A percentile compares a stretch with the other conserved stretches of the same genome.
These are phyloP conservation scores for Hortiboletus flavorubellus DNA, from an alignment of 768 basidiomycete genomes.

Conservation along the genomic window DNA sequence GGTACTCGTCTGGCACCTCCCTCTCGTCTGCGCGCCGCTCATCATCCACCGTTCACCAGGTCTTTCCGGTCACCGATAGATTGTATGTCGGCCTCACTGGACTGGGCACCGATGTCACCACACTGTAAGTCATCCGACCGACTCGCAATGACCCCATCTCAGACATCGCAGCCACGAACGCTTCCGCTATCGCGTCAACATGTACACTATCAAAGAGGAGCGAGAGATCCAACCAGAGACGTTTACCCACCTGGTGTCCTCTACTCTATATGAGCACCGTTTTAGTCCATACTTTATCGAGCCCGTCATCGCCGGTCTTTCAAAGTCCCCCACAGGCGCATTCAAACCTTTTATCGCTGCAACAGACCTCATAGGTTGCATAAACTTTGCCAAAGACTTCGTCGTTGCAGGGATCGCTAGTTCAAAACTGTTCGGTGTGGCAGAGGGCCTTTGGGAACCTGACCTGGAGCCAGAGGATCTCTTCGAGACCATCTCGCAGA, in stretches of 20 bases:
- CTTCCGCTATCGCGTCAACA: constrained; percentile 92
- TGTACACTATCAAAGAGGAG: constrained; percentile 99
- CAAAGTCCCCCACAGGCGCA: constrained; percentile 64
- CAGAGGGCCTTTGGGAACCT: constrained; percentile 98
- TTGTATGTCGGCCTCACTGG: constrained; percentile 91
- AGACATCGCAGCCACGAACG: constrained; percentile 65
- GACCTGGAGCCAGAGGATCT: constrained; percentile 94
- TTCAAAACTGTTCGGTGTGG: constrained; percentile 92
- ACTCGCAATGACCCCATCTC: background rate
- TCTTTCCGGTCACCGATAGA: constrained; percentile 91
- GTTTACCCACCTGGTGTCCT: constrained; percentile 92
- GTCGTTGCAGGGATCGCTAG: constrained; percentile 93
- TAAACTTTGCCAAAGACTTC: constrained; percentile 95
- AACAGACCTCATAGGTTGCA: constrained; percentile 90
- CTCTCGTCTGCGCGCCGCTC: constrained; percentile 3
- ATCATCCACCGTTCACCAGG: constrained; percentile 40
- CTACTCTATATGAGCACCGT: constrained; percentile 92
- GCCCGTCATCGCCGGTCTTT: constrained; percentile 92
- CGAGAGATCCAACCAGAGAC: constrained; percentile 95
- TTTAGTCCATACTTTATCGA: constrained; percentile 97
- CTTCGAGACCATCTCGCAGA: constrained; percentile 98
- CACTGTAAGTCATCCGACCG: constrained; percentile 55
- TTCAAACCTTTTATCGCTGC: constrained; percentile 92
- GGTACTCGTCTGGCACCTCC: constrained; percentile 43
- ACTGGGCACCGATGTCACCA: constrained; percentile 89